A percentile compares a stretch with the other conserved stretches of the same genome.
Evolutionary conservation across 345 rosid genomes (phyloP).

Genomic region (Ricinus communis): DNA sequence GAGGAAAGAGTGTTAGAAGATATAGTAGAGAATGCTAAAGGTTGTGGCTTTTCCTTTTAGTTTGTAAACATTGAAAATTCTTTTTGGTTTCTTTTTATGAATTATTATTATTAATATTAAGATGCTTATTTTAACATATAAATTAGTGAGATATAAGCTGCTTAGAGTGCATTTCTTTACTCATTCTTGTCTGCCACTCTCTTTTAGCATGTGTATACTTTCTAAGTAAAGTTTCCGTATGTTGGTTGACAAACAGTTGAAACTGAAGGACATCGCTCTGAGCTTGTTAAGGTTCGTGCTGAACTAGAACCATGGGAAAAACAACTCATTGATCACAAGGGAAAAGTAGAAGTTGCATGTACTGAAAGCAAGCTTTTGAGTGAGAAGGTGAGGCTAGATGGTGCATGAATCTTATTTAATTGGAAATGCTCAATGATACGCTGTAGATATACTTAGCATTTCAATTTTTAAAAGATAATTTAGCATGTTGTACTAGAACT

Average conservation of each 20-base stretch:
- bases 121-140: neutral
- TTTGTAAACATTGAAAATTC: neutral
- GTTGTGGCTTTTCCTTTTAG: conserved; percentile 35
- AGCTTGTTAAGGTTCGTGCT: conserved; percentile 76
- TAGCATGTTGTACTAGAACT: neutral
- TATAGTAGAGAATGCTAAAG: conserved; percentile 74
- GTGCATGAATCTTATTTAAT: neutral
- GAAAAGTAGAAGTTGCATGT: conserved; percentile 83
- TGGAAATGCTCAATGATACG: neutral
- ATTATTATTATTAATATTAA: too few relatives aligned
- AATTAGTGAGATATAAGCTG: neutral
- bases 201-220: neutral
- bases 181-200: neutral
- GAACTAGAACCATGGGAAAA: conserved; percentile 96
- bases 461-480: neutral
- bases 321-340: conserved; percentile 80
- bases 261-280: conserved; percentile 73
- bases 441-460: neutral
- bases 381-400: conserved; percentile 61
- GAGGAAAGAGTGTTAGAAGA: conserved; percentile 81
- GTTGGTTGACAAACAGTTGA: conserved; percentile 53
- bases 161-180: neutral
- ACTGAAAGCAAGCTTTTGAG: conserved; percentile 74
- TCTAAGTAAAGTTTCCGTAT: conserved; percentile 4
- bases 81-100: neutral